Conservation (phyloP, 1,284 basidiomycete species). For the Afroboletus lepidellus region DNA sequence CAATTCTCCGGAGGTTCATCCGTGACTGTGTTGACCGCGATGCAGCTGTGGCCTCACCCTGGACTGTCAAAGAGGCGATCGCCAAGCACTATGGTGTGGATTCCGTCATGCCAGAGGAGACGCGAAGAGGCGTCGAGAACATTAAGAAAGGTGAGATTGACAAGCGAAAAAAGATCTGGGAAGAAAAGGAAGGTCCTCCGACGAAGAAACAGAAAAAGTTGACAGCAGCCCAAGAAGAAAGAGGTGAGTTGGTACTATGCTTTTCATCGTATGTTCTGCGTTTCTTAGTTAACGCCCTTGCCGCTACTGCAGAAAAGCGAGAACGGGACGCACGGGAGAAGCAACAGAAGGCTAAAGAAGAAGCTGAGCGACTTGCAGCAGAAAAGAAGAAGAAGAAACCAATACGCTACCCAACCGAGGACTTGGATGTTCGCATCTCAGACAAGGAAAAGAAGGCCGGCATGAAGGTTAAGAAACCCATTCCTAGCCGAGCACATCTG, state of each 20-base stretch:
- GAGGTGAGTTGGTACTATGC: conserved; percentile 45
- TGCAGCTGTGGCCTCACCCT: conserved; percentile 88
- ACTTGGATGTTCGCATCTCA: conserved; percentile 74
- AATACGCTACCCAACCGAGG: conserved; percentile 82
- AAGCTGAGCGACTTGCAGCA: conserved; percentile 64
- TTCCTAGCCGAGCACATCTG: conserved; percentile 58
- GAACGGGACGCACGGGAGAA: conserved; percentile 69
- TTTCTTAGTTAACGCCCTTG: conserved; percentile 36
- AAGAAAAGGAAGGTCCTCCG: conserved; percentile 76
- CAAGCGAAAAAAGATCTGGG: conserved; percentile 86
- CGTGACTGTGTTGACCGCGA: conserved; percentile 92
- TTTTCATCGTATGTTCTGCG: conserved; percentile 11
- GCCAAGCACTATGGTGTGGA: conserved; percentile 83
- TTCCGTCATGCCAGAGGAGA: conserved; percentile 81
- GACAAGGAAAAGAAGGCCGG: conserved; percentile 80
- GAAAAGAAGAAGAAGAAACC: conserved; percentile 89
- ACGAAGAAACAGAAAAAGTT: conserved; percentile 81
- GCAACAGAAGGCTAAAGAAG: conserved; percentile 65
- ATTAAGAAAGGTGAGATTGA: conserved; percentile 87
- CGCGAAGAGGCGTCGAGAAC: conserved; percentile 73
- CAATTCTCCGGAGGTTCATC: conserved; percentile 93
- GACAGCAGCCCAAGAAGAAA: conserved; percentile 66
- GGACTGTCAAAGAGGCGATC: conserved; percentile 87
- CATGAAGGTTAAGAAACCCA: conserved; percentile 65
- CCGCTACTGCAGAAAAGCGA: conserved; percentile 51